Base-by-base conservation (phyloP, 768 basidiomycete genomes). In the Russula foetens region DNA sequence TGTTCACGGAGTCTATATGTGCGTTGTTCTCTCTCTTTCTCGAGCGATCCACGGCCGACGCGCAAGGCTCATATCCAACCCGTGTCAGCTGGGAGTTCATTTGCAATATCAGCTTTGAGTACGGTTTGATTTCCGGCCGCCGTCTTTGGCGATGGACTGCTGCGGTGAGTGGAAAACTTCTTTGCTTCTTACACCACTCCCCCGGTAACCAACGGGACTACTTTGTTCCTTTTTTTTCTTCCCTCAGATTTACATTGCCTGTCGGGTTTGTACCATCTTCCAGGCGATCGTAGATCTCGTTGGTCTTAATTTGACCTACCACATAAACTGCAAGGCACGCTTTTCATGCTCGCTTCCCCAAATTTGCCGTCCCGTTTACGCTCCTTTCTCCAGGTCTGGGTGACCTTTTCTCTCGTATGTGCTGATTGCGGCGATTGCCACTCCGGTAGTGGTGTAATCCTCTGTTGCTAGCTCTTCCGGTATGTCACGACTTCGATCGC, bases 101-200 rank as follows among this genome's bases (percentile, higher is more conserved):
- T 19, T 56, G 57, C 39, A 54, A 54, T 12, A 35, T 63, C 2
- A 44, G 51, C 38, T 65, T 64, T 19, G 64, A 65, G 43, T 59
- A 56, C 56, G 28, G 62, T 28, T 46, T 65, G 8, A 2, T 59
- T 17, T 38, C 17, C 0, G 35, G 64, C 2, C 53, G 53, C 23
- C 64, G 62, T 21, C 63, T 55, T 15, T 65, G 62, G 62, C 48
- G 58, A 5, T 65, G 64, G 64, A 65, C 64, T 7, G 39, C 41
- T 19, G 23, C 35, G 5, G 64, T 65, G 39, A 7, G 63, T 39
- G 1, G 28, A 24, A 8, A n/a, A 31, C 21, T 41, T n/a, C n/a
- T n/a, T n/a, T n/a, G n/a, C n/a, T n/a, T n/a, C n/a, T 1, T n/a
- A n/a, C n/a, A n/a, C n/a, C n/a, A n/a, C 6, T 17, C 31, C 23